These are phyloP conservation scores for Zygoascus bituminiphila DNA, from an alignment of 805 yeast genomes.

Conservation along the genomic window DNA sequence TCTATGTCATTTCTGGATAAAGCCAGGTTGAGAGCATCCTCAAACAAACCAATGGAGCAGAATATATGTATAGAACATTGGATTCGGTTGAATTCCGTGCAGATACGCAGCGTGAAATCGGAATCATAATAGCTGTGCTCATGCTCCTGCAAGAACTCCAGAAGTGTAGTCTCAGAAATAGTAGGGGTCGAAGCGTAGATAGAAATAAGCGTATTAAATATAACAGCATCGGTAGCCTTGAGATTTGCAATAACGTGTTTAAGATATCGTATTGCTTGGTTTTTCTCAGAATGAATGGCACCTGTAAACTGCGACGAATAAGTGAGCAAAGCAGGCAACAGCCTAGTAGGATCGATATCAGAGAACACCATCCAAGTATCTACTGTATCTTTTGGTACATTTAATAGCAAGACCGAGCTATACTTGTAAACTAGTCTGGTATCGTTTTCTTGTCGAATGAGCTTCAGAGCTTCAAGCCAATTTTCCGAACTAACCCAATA, in stretches of 20 bases:
- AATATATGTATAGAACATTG: slow-evolving; percentile 69
- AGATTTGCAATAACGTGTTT: slow-evolving; percentile 43
- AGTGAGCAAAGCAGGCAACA: slow-evolving; percentile 68
- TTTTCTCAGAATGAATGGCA: slow-evolving; percentile 32
- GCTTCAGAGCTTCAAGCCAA: slow-evolving; percentile 66
- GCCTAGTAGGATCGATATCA: slow-evolving; percentile 48
- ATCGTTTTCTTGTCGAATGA: slow-evolving; percentile 38
- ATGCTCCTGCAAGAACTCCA: slow-evolving; percentile 42
- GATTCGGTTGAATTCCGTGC: slow-evolving; percentile 49
- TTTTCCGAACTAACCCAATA: slow-evolving; percentile 61
- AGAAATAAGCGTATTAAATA: slow-evolving; percentile 66
- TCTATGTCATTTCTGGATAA: slow-evolving; percentile 51
- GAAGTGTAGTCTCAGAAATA: slow-evolving; percentile 38
- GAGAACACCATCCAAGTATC: slow-evolving; percentile 65
- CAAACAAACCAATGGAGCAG: slow-evolving; percentile 57
- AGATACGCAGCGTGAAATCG: slow-evolving; percentile 67
- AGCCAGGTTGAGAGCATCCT: slow-evolving; percentile 75
- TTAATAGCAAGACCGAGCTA: slow-evolving; percentile 59
- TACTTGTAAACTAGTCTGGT: slow-evolving; percentile 50
- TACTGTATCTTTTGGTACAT: slow-evolving; percentile 61
- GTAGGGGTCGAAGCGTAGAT: slow-evolving; percentile 47
- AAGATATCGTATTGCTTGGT: slow-evolving; percentile 61
- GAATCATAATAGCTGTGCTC: slow-evolving; percentile 44
- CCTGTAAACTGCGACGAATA: slow-evolving; percentile 35
- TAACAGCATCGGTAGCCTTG: slow-evolving; percentile 36